Evolutionary conservation across 2,329 filamentous ascomycete species (phyloP).

Genomic region (Penicillium griseofulvum): DNA sequence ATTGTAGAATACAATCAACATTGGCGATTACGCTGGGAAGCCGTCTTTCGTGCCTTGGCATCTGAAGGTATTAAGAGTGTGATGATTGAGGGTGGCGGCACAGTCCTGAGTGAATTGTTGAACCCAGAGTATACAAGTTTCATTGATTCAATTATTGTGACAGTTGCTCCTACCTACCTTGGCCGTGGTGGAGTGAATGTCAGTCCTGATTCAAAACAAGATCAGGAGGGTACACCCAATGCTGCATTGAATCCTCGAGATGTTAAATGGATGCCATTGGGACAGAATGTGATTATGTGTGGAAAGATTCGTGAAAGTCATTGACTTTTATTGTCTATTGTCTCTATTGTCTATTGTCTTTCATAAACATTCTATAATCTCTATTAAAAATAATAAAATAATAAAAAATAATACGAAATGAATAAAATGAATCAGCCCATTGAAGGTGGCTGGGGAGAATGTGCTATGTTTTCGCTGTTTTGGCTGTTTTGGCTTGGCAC

Average conservation of each 20-base stretch:
- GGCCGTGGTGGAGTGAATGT: conserved; percentile 79
- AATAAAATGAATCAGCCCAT: background rate
- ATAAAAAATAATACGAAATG: too few relatives aligned
- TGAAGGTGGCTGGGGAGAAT: conserved; percentile 14
- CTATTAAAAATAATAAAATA: background rate
- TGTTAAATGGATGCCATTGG: conserved; percentile 73
- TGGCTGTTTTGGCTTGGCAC: conserved; percentile 10
- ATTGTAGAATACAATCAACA: conserved; percentile 40
- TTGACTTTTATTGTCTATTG: background rate
- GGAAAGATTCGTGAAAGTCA: conserved; percentile 52
- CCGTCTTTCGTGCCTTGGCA: conserved; percentile 59
- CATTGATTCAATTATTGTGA: conserved; percentile 77
- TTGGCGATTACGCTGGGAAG: conserved; percentile 60
- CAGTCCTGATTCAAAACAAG: conserved; percentile 60
- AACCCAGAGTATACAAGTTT: conserved; percentile 58
- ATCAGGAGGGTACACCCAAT: conserved; percentile 51
- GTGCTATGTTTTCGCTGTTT: conserved; percentile 19
- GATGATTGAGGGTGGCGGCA: conserved; percentile 88
- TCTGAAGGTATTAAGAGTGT: conserved; percentile 67
- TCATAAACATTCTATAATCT: background rate
- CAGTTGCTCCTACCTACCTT: conserved; percentile 87
- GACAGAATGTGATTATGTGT: conserved; percentile 79
- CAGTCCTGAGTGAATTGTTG: conserved; percentile 80
- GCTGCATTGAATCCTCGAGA: conserved; percentile 64
- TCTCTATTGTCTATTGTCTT: background rate